phyloP scores from a whole-genome alignment of 139 green algal genomes.

The Chlamydomonas asymmetrica region DNA sequence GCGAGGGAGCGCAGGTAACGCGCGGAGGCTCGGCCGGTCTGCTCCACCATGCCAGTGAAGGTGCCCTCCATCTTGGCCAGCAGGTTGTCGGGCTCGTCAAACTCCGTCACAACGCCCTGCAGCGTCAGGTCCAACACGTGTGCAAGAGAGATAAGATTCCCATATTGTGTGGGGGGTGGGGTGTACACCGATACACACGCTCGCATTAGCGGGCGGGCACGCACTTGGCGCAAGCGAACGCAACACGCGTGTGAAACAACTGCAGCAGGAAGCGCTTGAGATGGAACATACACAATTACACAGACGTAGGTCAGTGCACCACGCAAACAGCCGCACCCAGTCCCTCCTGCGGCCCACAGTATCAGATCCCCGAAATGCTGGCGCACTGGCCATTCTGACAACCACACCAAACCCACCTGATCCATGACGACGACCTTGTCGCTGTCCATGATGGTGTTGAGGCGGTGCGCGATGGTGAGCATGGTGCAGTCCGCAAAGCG shows the following conservation, averaged over 20 bases:
- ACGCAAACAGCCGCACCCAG: no score
- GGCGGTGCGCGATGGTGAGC: constrained; percentile 87
- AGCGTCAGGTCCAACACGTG: background rate
- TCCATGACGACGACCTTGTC: constrained; percentile 51
- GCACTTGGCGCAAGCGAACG: no score
- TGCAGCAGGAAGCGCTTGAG: no score
- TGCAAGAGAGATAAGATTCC: background rate
- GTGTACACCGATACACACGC: no score
- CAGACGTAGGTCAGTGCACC: no score
- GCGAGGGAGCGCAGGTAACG: constrained; percentile 30
- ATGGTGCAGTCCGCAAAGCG: constrained; percentile 83
- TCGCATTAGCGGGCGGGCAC: no score
- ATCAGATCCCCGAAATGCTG: no score
- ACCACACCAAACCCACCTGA: no score
- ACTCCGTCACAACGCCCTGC: constrained; percentile 45
- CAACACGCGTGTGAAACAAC: no score
- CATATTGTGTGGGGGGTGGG: background rate
- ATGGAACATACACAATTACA: no score
- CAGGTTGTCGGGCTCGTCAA: constrained; percentile 42
- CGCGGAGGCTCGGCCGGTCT: constrained; percentile 41
- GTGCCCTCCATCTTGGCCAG: constrained; percentile 36
- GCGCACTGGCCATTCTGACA: no score
- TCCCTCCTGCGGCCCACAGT: no score
- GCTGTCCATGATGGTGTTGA: constrained; percentile 76
- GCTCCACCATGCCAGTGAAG: constrained; percentile 48